Conservation (phyloP, 371 early-diverging fungal species). For the Polyrhizophydium stewartii region DNA sequence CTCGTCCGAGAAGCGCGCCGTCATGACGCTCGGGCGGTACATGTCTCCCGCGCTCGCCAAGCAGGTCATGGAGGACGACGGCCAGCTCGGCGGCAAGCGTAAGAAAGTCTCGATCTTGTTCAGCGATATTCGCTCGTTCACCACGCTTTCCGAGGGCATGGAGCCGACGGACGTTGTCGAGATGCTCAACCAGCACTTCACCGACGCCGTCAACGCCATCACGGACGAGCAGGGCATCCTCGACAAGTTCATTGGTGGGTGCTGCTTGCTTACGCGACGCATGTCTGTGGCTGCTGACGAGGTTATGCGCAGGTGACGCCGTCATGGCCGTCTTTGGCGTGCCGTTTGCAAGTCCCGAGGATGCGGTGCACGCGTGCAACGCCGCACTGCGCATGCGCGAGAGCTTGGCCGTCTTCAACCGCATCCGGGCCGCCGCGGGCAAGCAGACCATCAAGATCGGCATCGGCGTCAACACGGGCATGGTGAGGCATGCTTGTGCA, state of each 20-base stretch:
- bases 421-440: conserved; percentile 12
- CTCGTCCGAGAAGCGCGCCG: conserved; percentile 38
- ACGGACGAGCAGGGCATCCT: conserved; percentile 40
- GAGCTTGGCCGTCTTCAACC: conserved; percentile 25
- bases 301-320: conserved; percentile 24
- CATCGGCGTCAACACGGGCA: conserved; percentile 45
- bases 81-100: conserved; percentile 36
- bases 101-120: conserved; percentile 39
- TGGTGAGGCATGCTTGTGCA: conserved; percentile 22
- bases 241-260: conserved; percentile 44
- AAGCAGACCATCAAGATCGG: conserved; percentile 36
- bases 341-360: conserved; percentile 38
- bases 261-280: neutral
- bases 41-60: conserved; percentile 43
- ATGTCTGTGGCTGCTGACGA: neutral
- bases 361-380: conserved; percentile 42
- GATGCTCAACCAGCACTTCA: conserved; percentile 45
- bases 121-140: conserved; percentile 37
- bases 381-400: conserved; percentile 40
- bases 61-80: conserved; percentile 38
- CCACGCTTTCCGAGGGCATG: conserved; percentile 37
- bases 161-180: conserved; percentile 45
- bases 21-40: conserved; percentile 42
- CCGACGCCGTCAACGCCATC: conserved; percentile 43
- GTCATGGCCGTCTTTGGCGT: conserved; percentile 52